These are phyloP conservation scores for Adiantum capillusveneris DNA, from an alignment of 75 land plant species.

Conservation along the genomic window DNA sequence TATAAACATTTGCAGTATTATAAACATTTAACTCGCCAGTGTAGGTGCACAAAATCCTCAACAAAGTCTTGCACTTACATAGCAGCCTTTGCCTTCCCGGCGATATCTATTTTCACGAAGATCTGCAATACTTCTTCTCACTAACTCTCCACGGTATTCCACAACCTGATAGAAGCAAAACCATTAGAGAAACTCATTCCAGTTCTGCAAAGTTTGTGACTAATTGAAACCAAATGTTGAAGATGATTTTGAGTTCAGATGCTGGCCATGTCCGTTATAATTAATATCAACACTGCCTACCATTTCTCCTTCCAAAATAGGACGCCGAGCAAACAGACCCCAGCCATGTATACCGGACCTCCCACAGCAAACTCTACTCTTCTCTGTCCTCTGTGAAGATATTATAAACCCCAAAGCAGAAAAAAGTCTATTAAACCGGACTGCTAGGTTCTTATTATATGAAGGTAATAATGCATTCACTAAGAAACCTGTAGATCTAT, in stretches of 20 bases:
- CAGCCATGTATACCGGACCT: slow-evolving; percentile 90
- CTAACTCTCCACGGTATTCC: slow-evolving; percentile 91
- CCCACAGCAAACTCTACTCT: slow-evolving; percentile 65
- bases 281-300: slow-evolving; percentile 23
- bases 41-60: no score
- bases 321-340: slow-evolving; percentile 82
- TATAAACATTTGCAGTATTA: no score
- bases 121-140: slow-evolving; percentile 90
- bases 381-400: slow-evolving; percentile 51
- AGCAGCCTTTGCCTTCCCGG: slow-evolving; percentile 81
- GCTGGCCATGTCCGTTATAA: not conserved
- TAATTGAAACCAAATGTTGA: not conserved
- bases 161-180: slow-evolving; percentile 29
- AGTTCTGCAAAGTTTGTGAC: not conserved
- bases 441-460: no score
- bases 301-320: slow-evolving; percentile 85
- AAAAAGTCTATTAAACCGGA: not conserved
- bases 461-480: not conserved
- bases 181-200: not conserved
- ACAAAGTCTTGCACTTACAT: slow-evolving; percentile 27
- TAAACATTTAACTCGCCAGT: no score
- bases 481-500: slow-evolving; percentile 19
- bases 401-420: not conserved
- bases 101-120: slow-evolving; percentile 70
- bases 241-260: not conserved